phyloP scores from a whole-genome alignment of 228 moss, liverwort and hornwort species.

The Sphagnum fallax region DNA sequence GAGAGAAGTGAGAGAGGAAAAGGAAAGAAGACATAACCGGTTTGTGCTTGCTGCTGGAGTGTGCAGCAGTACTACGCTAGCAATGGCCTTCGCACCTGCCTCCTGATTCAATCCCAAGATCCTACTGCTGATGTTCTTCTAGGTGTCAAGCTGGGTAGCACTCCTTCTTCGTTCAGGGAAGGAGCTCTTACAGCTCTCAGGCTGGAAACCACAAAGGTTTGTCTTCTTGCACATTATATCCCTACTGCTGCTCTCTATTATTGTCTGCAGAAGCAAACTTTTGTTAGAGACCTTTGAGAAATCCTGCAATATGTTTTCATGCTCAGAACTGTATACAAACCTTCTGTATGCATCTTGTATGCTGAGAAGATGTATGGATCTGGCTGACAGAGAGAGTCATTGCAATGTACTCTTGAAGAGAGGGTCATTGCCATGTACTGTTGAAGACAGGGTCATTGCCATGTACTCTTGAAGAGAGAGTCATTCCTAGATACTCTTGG shows the following conservation, averaged over 20 bases:
- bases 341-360: not conserved
- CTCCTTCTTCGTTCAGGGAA: constrained; percentile 45
- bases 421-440: too few species aligned
- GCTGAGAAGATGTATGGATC: too few species aligned
- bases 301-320: not conserved
- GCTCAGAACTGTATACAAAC: not conserved
- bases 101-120: constrained; percentile 92
- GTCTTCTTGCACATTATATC: not conserved
- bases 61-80: constrained; percentile 97
- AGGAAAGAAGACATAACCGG: constrained; percentile 46
- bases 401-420: too few species aligned
- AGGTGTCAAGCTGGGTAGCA: constrained; percentile 63
- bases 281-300: not conserved
- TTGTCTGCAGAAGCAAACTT: not conserved
- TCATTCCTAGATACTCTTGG: too few species aligned
- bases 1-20: constrained; percentile 23
- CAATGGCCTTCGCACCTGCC: constrained; percentile 88
- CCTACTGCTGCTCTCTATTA: not conserved
- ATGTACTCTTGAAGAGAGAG: too few species aligned
- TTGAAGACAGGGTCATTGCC: too few species aligned
- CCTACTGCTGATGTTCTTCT: constrained; percentile 81
- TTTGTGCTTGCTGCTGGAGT: constrained; percentile 55
- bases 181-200: constrained; percentile 76
- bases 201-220: constrained; percentile 87
- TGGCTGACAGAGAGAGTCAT: too few species aligned